phyloP scores from a whole-genome alignment of 75 land plant species.

The Selaginella tamariscina region DNA sequence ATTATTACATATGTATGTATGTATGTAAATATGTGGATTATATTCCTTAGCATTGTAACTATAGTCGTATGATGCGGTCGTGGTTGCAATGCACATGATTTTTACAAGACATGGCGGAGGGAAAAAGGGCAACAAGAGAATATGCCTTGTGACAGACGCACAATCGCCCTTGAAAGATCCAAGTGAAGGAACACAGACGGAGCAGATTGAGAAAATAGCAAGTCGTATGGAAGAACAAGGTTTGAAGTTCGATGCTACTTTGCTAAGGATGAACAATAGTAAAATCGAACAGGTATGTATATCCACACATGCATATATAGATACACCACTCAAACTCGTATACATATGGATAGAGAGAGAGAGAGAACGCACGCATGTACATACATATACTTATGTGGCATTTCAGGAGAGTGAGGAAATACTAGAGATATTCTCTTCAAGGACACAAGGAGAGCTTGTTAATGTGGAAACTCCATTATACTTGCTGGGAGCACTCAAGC shows the following conservation, averaged over 20 bases:
- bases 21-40: no score
- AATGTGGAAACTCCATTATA: constrained; percentile 52
- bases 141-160: constrained; percentile 72
- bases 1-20: no score
- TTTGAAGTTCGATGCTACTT: constrained; percentile 59
- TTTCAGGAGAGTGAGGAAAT: constrained; percentile 55
- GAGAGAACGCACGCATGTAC: no score
- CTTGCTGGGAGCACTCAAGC: constrained; percentile 60
- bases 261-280: constrained; percentile 24
- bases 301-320: no score
- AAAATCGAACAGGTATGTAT: not conserved
- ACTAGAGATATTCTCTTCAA: constrained; percentile 45
- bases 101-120: constrained; percentile 59
- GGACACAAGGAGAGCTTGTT: constrained; percentile 35
- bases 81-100: constrained; percentile 88
- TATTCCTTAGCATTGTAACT: constrained; percentile 34
- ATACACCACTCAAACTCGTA: no score
- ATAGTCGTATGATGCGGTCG: constrained; percentile 91
- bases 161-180: constrained; percentile 58
- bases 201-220: constrained; percentile 67
- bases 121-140: constrained; percentile 62
- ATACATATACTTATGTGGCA: no score
- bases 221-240: constrained; percentile 49
- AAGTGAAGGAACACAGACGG: constrained; percentile 55
- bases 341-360: no score